Percentiles rank a stretch among this genome's conserved stretches.
phyloP scores from a whole-genome alignment of 2,329 filamentous ascomycete genomes.

The Bipolaris gigantea region DNA sequence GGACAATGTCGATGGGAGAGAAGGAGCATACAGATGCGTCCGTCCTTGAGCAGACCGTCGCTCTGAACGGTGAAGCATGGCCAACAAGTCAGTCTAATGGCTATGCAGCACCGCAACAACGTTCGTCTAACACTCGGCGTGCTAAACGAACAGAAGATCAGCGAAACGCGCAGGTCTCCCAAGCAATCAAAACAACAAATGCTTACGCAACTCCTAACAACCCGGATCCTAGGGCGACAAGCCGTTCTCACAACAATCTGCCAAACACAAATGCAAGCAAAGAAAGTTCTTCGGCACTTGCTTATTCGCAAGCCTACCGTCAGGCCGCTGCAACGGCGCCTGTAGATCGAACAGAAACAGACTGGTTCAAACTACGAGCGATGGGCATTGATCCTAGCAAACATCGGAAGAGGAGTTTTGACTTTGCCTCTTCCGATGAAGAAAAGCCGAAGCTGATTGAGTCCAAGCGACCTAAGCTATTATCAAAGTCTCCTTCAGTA shows the following conservation, averaged over 20 bases:
- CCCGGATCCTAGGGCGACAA: neutral
- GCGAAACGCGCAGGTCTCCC: neutral
- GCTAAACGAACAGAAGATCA: constrained; percentile 26
- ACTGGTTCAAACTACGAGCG: constrained; percentile 56
- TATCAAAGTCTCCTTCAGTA: constrained; percentile 12
- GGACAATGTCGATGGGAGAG: constrained; percentile 11
- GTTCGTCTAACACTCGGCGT: constrained; percentile 21
- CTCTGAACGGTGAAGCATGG: constrained; percentile 2
- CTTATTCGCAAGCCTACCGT: constrained; percentile 32
- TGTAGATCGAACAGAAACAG: constrained; percentile 51
- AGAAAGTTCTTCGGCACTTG: neutral
- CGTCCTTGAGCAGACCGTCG: neutral
- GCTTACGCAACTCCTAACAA: neutral
- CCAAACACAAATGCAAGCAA: constrained; percentile 7
- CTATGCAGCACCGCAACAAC: constrained; percentile 15
- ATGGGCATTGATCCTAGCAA: constrained; percentile 49
- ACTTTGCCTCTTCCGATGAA: constrained; percentile 27
- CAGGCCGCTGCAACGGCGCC: constrained; percentile 24
- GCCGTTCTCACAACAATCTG: constrained; percentile 1
- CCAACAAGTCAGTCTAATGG: constrained; percentile 5
- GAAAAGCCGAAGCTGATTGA: constrained; percentile 23
- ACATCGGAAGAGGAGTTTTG: constrained; percentile 37
- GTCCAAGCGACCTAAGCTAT: constrained; percentile 27
- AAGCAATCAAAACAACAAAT: neutral
- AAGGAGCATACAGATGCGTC: constrained; percentile 1